A percentile compares a stretch with the other conserved stretches of the same genome.
phyloP scores from a whole-genome alignment of 2,329 filamentous ascomycete genomes.

The Cyphellophora attinorum region DNA sequence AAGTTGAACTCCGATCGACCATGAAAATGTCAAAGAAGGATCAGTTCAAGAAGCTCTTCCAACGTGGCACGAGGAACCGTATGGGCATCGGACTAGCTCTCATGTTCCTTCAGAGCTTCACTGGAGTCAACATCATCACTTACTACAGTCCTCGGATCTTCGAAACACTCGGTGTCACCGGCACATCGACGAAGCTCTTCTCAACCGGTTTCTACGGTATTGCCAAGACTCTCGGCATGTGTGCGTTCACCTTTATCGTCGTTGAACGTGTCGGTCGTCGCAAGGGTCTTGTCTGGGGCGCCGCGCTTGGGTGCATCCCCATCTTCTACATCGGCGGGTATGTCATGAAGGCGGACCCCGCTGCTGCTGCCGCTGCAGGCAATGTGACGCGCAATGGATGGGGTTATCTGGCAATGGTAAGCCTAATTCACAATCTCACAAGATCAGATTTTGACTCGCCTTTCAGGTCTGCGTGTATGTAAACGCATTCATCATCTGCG shows the following conservation, averaged over 20 bases:
- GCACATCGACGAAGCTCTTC: slow-evolving; percentile 52
- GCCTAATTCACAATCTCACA: slow-evolving; percentile 47
- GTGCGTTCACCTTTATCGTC: slow-evolving; percentile 54
- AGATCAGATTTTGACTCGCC: neutral
- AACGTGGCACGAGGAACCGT: slow-evolving; percentile 42
- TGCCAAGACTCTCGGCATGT: slow-evolving; percentile 56
- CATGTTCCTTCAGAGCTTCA: slow-evolving; percentile 46
- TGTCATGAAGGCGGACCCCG: slow-evolving; percentile 50
- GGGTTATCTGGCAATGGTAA: slow-evolving; percentile 60
- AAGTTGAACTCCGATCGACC: slow-evolving; percentile 51
- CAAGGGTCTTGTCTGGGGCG: slow-evolving; percentile 53
- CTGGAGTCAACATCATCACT: slow-evolving; percentile 48
- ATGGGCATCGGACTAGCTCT: slow-evolving; percentile 43
- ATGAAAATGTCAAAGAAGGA: slow-evolving; percentile 44
- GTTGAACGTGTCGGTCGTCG: slow-evolving; percentile 60
- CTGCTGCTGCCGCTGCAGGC: slow-evolving; percentile 31
- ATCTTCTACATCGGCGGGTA: slow-evolving; percentile 65
- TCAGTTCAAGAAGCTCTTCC: slow-evolving; percentile 49
- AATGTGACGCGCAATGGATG: slow-evolving; percentile 45
- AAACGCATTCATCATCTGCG: slow-evolving; percentile 38
- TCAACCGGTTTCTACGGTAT: slow-evolving; percentile 65
- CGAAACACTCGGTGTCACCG: slow-evolving; percentile 49
- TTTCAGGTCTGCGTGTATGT: neutral
- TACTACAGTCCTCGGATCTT: slow-evolving; percentile 65
- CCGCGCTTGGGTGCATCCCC: slow-evolving; percentile 48